These are phyloP conservation scores for Arabis alpina DNA, from an alignment of 345 rosid genomes.

Conservation along the genomic window DNA sequence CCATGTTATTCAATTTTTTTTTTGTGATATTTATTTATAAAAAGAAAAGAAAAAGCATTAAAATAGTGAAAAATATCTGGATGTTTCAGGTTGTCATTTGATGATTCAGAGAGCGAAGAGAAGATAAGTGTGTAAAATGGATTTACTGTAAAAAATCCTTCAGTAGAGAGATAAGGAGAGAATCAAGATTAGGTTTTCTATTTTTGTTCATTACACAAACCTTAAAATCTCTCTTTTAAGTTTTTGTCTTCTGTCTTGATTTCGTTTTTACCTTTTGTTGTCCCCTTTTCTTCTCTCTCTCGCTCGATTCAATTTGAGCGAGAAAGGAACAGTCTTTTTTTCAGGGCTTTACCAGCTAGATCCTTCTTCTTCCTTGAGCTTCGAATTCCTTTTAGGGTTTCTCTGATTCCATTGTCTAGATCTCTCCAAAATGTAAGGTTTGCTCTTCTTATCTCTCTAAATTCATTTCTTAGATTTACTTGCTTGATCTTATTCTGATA, in stretches of 20 bases:
- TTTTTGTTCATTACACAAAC: slow-evolving; percentile 37
- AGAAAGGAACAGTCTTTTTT: slow-evolving; percentile 31
- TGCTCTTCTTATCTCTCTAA: slow-evolving; percentile 3
- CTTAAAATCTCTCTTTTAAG: background rate
- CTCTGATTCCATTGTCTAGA: slow-evolving; percentile 8
- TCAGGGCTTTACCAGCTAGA: slow-evolving; percentile 29
- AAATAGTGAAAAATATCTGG: slow-evolving; percentile 37
- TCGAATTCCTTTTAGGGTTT: slow-evolving; percentile 3
- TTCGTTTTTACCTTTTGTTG: slow-evolving; percentile 10
- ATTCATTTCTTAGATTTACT: slow-evolving; percentile 11
- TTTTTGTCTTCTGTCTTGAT: slow-evolving; percentile 10
- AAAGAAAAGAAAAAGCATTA: slow-evolving; percentile 2
- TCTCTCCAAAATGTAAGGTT: slow-evolving; percentile 40
- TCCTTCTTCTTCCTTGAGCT: too few relatives aligned
- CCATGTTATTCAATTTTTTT: slow-evolving; percentile 19
- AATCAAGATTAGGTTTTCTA: slow-evolving; percentile 15
- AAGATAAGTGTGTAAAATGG: slow-evolving; percentile 13
- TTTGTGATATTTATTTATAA: background rate
- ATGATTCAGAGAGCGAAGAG: slow-evolving; percentile 2
- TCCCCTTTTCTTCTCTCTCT: slow-evolving; percentile 21
- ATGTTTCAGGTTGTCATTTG: slow-evolving; percentile 36
- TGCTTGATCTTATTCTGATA: slow-evolving; percentile 13
- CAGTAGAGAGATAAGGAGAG: slow-evolving; percentile 20
- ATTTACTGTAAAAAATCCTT: slow-evolving; percentile 34
- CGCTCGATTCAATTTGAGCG: slow-evolving; percentile 37